These are phyloP conservation scores for Colletotrichum sp. DNA, from an alignment of 2,329 filamentous ascomycete genomes.

Conservation along the genomic window DNA sequence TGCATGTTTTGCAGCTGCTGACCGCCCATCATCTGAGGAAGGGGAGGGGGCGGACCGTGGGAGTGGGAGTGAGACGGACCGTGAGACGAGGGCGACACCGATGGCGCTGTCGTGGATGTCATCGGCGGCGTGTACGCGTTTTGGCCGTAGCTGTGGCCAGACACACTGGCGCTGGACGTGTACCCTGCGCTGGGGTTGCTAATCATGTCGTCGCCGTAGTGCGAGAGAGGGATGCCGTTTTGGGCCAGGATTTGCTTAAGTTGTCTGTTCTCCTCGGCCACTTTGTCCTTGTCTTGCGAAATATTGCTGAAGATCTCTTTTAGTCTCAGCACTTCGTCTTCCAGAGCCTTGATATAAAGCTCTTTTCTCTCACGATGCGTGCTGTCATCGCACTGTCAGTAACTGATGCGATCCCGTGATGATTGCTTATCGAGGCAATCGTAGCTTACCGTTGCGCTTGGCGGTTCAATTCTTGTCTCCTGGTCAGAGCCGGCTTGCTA, in stretches of 20 bases:
- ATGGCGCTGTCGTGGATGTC: constrained; percentile 47
- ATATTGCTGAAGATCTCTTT: constrained; percentile 83
- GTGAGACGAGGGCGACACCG: constrained; percentile 39
- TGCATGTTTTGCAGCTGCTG: constrained; percentile 34
- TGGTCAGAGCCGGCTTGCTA: constrained; percentile 90
- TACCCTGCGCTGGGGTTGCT: constrained; percentile 54
- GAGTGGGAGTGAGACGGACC: constrained; percentile 22
- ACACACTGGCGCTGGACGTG: constrained; percentile 61
- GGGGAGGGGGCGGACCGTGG: constrained; percentile 22
- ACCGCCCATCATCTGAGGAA: constrained; percentile 29
- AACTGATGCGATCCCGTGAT: constrained; percentile 1
- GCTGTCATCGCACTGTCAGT: constrained; percentile 51
- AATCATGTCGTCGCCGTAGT: constrained; percentile 45
- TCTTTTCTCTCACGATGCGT: constrained; percentile 98
- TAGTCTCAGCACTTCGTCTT: constrained; percentile 87
- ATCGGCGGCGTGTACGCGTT: constrained; percentile 54
- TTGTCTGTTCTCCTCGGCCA: constrained; percentile 80
- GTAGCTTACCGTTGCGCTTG: constrained; percentile 85
- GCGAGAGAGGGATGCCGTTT: constrained; percentile 50
- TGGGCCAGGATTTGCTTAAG: constrained; percentile 65
- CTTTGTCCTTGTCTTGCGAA: constrained; percentile 75
- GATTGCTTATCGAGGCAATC: not conserved
- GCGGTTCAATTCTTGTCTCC: constrained; percentile 91
- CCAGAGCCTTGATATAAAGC: constrained; percentile 91
- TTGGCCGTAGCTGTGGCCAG: constrained; percentile 62